Evolutionary conservation across 352 stramenopile species (phyloP).

Genomic region (Plasmopara viticola): DNA sequence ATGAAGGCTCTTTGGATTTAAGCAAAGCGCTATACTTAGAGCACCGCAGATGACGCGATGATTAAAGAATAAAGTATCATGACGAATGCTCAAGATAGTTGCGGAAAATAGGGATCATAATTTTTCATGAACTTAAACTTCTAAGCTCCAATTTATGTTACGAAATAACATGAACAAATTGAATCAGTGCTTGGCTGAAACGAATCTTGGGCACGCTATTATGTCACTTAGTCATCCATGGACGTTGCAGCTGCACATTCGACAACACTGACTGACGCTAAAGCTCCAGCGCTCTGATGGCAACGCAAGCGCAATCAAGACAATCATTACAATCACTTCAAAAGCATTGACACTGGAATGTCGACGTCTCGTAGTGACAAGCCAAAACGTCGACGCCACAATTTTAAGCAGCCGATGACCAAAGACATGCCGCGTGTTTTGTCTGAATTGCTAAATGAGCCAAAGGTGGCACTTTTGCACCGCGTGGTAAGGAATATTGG

Average conservation of each 20-base stretch:
- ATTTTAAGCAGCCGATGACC: constrained; percentile 40
- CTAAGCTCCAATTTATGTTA: too few species aligned
- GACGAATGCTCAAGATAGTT: too few species aligned
- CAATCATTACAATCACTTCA: constrained; percentile 1
- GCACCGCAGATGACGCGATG: too few species aligned
- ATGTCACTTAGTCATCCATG: too few species aligned
- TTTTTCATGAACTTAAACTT: too few species aligned
- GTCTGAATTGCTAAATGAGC: constrained; percentile 51
- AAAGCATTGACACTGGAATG: constrained; percentile 6
- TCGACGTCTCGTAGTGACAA: constrained; percentile 8
- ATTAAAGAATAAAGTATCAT: too few species aligned
- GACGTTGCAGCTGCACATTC: constrained; percentile 1
- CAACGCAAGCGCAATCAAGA: constrained; percentile 5
- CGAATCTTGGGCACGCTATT: too few species aligned
- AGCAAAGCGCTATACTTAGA: too few species aligned
- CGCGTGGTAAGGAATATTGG: constrained; percentile 69
- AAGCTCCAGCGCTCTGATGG: constrained; percentile 3
- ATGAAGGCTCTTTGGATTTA: too few species aligned
- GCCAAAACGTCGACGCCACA: constrained; percentile 24
- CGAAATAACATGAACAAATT: too few species aligned
- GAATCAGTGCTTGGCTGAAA: too few species aligned
- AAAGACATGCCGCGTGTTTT: constrained; percentile 49
- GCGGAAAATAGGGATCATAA: too few species aligned
- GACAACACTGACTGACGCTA: constrained; percentile 1
- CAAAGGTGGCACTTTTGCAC: constrained; percentile 62